Percentiles rank a stretch among this genome's conserved stretches.
These are phyloP conservation scores for Apophysomyces elegans DNA, from an alignment of 371 early-diverging fungal species.

Conservation along the genomic window DNA sequence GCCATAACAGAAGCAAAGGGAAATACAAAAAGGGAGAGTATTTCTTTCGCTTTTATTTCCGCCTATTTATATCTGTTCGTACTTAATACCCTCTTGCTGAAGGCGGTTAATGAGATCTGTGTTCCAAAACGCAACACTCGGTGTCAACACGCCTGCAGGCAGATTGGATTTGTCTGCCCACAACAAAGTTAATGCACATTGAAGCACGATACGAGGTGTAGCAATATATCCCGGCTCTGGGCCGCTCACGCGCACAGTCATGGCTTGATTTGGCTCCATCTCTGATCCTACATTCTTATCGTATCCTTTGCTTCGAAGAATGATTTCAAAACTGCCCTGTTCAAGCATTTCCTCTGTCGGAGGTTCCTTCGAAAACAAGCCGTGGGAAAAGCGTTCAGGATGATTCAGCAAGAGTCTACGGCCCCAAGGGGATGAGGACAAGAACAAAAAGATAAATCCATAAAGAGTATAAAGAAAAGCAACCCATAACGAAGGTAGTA, in stretches of 20 bases:
- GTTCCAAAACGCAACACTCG: conserved; percentile 64
- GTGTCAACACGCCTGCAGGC: conserved; percentile 66
- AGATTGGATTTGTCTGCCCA: conserved; percentile 17
- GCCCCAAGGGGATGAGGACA: conserved; percentile 59
- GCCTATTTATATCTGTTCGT: conserved; percentile 25
- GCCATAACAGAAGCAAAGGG: background rate
- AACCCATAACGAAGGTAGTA: conserved; percentile 54
- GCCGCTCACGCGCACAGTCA: conserved; percentile 57
- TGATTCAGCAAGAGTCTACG: conserved; percentile 59
- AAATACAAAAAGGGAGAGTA: background rate
- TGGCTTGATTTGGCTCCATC: conserved; percentile 44
- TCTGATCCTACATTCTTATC: conserved; percentile 29
- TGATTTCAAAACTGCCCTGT: conserved; percentile 59
- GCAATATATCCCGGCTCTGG: conserved; percentile 70
- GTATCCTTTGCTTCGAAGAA: conserved; percentile 58
- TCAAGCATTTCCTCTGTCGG: conserved; percentile 60
- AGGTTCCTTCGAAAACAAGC: conserved; percentile 62
- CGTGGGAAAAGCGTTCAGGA: conserved; percentile 58
- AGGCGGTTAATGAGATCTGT: conserved; percentile 59
- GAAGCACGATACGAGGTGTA: conserved; percentile 63
- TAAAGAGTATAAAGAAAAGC: conserved; percentile 42
- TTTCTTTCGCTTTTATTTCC: background rate
- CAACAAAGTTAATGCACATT: conserved; percentile 57
- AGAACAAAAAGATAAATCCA: conserved; percentile 50
- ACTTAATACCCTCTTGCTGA: conserved; percentile 58